Conservation (phyloP, 371 early-diverging fungal species). For the Mortierella sp. region DNA sequence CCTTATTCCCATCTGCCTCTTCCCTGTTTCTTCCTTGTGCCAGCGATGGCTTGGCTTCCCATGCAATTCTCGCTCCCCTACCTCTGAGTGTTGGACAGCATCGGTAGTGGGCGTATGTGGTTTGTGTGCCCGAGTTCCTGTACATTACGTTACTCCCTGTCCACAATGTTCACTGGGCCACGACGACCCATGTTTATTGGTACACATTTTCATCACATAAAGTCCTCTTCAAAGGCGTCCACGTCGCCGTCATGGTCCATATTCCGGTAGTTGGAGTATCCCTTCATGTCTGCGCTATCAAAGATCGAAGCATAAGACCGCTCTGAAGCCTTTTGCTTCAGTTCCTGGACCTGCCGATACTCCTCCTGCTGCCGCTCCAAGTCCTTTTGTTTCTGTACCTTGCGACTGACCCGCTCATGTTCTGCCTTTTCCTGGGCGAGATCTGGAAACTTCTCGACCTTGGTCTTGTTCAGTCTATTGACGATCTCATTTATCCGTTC, state of each 20-base stretch:
- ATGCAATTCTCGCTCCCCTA: too few relatives aligned
- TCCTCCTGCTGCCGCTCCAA: constrained; percentile 57
- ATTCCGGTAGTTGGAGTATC: constrained; percentile 63
- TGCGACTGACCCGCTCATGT: constrained; percentile 69
- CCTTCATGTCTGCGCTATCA: constrained; percentile 68
- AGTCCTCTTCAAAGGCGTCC: constrained; percentile 78
- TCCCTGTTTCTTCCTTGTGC: too few relatives aligned
- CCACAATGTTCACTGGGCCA: neutral
- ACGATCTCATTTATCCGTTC: constrained; percentile 86
- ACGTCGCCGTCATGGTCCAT: constrained; percentile 65
- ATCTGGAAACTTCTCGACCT: constrained; percentile 80
- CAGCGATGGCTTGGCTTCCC: too few relatives aligned
- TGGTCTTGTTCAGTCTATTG: constrained; percentile 95
- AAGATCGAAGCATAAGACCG: constrained; percentile 67
- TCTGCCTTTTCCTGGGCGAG: constrained; percentile 77
- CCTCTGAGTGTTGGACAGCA: too few relatives aligned
- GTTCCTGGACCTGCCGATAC: constrained; percentile 14
- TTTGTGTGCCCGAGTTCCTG: too few relatives aligned
- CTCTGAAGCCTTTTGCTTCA: constrained; percentile 58
- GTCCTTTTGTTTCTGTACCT: constrained; percentile 61
- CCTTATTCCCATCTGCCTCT: too few relatives aligned
- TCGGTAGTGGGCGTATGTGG: too few relatives aligned
- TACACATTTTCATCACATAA: too few relatives aligned
- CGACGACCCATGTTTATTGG: too few relatives aligned
- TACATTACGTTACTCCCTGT: neutral